These are phyloP conservation scores for Aureobasidium sp. DNA, from an alignment of 2,329 filamentous ascomycete genomes.

Conservation along the genomic window DNA sequence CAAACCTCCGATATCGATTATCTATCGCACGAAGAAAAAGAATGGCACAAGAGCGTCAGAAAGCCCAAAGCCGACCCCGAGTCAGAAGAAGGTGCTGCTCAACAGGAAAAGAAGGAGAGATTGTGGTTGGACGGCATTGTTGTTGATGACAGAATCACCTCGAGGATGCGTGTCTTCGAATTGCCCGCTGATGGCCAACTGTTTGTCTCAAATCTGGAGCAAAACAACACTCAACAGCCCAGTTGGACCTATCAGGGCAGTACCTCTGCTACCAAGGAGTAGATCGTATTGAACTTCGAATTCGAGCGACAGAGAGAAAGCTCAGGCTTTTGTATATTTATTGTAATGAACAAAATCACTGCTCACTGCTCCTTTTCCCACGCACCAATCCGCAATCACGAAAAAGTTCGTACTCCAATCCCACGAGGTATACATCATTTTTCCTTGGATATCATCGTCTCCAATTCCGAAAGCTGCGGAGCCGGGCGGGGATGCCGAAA, in stretches of 20 bases:
- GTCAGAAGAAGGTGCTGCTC: conserved; percentile 34
- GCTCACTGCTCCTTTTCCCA: not conserved
- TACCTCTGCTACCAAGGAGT: not conserved
- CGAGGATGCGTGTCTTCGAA: conserved; percentile 73
- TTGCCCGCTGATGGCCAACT: conserved; percentile 36
- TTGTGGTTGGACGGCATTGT: conserved; percentile 70
- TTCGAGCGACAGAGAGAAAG: not conserved
- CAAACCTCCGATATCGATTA: conserved; percentile 56
- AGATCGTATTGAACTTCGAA: not conserved
- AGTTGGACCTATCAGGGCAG: not conserved
- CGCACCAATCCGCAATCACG: not conserved
- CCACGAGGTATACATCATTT: not conserved
- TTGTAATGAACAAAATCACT: not conserved
- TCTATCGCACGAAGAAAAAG: conserved; percentile 62
- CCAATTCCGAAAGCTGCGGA: not conserved
- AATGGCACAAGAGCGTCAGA: conserved; percentile 78
- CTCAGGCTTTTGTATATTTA: conserved; percentile 1
- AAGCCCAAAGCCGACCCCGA: conserved; percentile 33
- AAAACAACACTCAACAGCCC: not conserved
- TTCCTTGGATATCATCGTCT: no score
- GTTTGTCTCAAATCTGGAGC: not conserved
- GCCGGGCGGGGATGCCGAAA: conserved; percentile 1
- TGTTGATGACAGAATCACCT: conserved; percentile 65
- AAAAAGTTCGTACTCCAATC: not conserved
- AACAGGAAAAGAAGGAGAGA: not conserved